Conservation (phyloP, 176 grass and related monocot species). For the Musa beccarii region DNA sequence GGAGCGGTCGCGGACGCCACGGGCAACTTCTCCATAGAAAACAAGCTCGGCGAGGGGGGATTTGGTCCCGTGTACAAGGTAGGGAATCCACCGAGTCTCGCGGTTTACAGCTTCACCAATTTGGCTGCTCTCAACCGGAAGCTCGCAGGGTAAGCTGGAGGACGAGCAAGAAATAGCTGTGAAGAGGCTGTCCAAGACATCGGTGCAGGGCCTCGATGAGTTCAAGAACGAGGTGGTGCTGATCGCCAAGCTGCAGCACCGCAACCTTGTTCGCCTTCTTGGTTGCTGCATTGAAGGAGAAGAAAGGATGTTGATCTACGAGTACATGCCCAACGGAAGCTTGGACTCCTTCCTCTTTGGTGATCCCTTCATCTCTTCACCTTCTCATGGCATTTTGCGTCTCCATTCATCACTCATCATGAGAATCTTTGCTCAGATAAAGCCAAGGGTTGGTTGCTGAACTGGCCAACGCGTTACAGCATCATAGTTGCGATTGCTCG, state of each 20-base stretch:
- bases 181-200: conserved; percentile 20
- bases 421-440: conserved; percentile 26
- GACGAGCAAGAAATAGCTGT: conserved; percentile 19
- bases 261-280: too few species aligned
- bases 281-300: too few species aligned
- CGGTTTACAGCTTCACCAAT: too few species aligned
- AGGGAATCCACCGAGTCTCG: too few species aligned
- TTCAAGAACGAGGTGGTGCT: conserved; percentile 13
- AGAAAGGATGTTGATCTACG: too few species aligned
- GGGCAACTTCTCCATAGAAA: conserved; percentile 13
- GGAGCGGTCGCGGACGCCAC: conserved; percentile 9
- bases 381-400: neutral
- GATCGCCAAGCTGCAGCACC: too few species aligned
- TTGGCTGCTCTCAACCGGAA: too few species aligned
- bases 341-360: conserved; percentile 10
- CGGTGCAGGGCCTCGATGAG: conserved; percentile 16
- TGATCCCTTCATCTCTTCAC: neutral
- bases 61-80: neutral
- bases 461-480: conserved; percentile 50
- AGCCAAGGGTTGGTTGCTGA: conserved; percentile 27
- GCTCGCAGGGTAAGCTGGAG: neutral
- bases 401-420: neutral
- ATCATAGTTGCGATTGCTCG: conserved; percentile 35
- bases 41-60: neutral
- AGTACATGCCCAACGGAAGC: too few species aligned